Evolutionary conservation across 129 eudicot genomes (phyloP), one percentile per base, ranked within the genome.

Genomic region (Centella asiatica): DNA sequence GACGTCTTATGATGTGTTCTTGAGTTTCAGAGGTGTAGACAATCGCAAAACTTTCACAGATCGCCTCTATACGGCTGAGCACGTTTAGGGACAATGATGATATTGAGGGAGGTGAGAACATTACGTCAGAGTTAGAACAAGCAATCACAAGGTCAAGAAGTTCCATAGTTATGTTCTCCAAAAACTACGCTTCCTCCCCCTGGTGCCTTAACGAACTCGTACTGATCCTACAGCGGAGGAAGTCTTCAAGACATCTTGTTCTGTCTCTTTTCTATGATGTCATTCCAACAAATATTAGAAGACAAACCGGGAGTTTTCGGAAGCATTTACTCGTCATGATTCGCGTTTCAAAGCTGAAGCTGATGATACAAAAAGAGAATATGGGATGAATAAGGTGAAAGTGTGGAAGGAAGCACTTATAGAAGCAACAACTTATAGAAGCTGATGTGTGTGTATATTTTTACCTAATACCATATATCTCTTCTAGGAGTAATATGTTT

Each of bases 141-240:
- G 57, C 69, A 27, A 64, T 64, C 23, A 15, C 46, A 8, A 11
- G n/a, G 45, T 64, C 69, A 18, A 13, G 58, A 58, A 48, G n/a
- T 4, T 64, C 69, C 2, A 64, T 64, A 1, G 29, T 64, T 48
- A 58, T 64, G 17, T 64, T 64, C 10, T 64, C 69, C 4, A 6
- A 64, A 18, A 27, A 64, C 12, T 64, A 64, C 32, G 57, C 69
- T 2, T 42, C 57, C n/a, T 64, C 69, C 4, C 18, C 9, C 15
- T 64, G 57, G 69, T 64, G 69, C 44, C 69, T 64, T 28, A 57
- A 64, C 32, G 69, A 64, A 29, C 69, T 64, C 19, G 25, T 64
- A 19, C 18, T 0, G 44, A 64, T 64, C n/a, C 25, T 47, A 1
- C 18, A 64, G 11, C 4, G 51, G 57, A 28, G n/a, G 15, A 62